Conservation (phyloP, 768 basidiomycete genomes). For the Chiua virens region DNA sequence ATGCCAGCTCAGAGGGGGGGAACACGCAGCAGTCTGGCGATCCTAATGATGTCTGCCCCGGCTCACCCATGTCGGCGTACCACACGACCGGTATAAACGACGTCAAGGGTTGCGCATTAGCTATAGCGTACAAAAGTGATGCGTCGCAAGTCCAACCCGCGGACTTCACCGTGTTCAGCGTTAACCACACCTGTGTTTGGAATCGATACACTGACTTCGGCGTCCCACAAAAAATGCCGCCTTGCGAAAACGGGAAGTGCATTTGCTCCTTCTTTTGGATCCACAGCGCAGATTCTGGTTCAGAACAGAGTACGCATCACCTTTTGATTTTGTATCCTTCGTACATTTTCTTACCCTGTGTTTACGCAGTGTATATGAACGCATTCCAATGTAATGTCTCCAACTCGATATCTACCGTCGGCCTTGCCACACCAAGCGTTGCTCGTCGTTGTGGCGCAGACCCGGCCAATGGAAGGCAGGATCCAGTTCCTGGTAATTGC, state of each 20-base stretch:
- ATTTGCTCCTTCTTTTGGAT: constrained; percentile 77
- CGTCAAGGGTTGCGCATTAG: constrained; percentile 64
- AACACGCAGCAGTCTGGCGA: constrained; percentile 49
- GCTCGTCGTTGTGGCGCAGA: constrained; percentile 70
- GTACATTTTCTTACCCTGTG: background rate
- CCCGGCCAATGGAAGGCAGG: constrained; percentile 41
- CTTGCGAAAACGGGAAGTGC: constrained; percentile 63
- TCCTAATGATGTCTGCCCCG: constrained; percentile 54
- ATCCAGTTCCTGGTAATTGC: constrained; percentile 57
- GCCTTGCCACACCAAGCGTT: constrained; percentile 55
- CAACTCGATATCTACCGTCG: constrained; percentile 47
- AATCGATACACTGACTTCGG: constrained; percentile 65
- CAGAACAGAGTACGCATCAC: constrained; percentile 56
- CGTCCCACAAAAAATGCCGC: constrained; percentile 66
- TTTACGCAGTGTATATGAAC: constrained; percentile 62
- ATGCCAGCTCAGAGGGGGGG: constrained; percentile 50
- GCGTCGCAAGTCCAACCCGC: constrained; percentile 55
- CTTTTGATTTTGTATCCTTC: background rate
- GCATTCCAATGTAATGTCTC: constrained; percentile 69
- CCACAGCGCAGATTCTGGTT: constrained; percentile 58
- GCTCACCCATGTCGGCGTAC: constrained; percentile 41
- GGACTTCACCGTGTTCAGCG: constrained; percentile 72
- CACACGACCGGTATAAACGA: constrained; percentile 58
- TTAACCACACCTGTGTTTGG: constrained; percentile 79
- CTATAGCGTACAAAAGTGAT: constrained; percentile 74